A percentile compares a stretch with the other conserved stretches of the same genome.
phyloP scores from a whole-genome alignment of 495 filamentous ascomycete species.

The Terfezia claveryi region DNA sequence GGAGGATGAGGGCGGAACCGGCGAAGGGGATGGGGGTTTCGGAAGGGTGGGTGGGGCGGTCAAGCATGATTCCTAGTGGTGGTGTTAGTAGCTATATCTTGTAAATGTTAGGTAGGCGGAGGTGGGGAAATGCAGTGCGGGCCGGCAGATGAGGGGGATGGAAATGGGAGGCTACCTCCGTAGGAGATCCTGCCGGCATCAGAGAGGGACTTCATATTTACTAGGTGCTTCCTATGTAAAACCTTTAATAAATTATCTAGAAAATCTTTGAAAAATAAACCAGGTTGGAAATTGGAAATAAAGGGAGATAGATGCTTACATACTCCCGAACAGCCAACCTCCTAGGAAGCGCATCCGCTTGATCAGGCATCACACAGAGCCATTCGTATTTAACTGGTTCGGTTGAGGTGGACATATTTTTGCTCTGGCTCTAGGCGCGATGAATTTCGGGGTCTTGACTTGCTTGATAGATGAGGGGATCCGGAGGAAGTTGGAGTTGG shows the following conservation, averaged over 20 bases:
- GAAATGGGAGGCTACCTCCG: too few species aligned
- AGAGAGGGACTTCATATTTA: neutral
- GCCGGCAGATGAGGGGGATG: too few species aligned
- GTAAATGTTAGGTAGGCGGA: neutral
- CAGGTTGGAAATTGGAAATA: neutral
- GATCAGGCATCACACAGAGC: constrained; percentile 68
- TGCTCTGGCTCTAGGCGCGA: neutral
- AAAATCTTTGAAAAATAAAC: neutral
- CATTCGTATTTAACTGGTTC: constrained; percentile 44
- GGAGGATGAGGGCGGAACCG: constrained; percentile 43
- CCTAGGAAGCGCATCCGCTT: constrained; percentile 39
- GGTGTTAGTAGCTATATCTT: neutral
- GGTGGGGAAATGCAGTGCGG: neutral
- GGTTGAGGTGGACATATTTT: constrained; percentile 26
- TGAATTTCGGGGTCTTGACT: too few species aligned
- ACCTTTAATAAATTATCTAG: neutral
- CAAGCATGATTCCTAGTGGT: constrained; percentile 4
- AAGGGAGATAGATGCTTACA: neutral
- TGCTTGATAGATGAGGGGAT: too few species aligned
- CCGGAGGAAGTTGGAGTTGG: too few species aligned
- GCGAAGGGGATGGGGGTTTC: constrained; percentile 33
- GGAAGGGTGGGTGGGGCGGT: constrained; percentile 27
- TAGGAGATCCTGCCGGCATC: neutral
- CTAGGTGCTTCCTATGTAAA: neutral
- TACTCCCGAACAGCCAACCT: constrained; percentile 51